Conservation (phyloP, 106 monocot genomes). For the Apostasia ramifera region DNA sequence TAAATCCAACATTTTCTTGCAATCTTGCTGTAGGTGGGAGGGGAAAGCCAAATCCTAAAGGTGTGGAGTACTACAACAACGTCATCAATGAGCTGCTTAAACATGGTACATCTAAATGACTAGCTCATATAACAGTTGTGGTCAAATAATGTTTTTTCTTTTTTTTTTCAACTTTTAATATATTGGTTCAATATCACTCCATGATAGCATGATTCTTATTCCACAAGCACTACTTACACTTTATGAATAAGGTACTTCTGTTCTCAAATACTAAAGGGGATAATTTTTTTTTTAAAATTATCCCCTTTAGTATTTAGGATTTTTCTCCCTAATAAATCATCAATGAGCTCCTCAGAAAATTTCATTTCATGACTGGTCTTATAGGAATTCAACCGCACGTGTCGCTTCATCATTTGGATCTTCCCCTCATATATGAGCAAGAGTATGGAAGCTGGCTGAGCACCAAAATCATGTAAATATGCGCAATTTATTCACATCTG, state of each 20-base stretch:
- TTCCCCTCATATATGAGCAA: conserved; percentile 58
- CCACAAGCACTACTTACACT: too few species aligned
- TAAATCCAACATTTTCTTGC: too few species aligned
- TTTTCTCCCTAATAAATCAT: too few species aligned
- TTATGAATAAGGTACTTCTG: too few species aligned
- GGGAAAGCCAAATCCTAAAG: conserved; percentile 39
- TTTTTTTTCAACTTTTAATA: too few species aligned
- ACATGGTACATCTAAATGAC: conserved; percentile 11
- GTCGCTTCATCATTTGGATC: conserved; percentile 54
- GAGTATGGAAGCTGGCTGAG: conserved; percentile 62
- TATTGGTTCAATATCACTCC: too few species aligned
- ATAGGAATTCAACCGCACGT: conserved; percentile 59
- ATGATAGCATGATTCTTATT: too few species aligned
- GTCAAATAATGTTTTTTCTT: background rate
- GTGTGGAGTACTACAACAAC: conserved; percentile 38
- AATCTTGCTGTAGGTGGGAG: conserved; percentile 26
- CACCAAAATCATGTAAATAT: conserved; percentile 45
- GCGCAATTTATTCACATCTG: background rate
- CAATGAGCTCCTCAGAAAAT: background rate
- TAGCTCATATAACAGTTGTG: too few species aligned
- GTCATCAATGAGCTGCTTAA: conserved; percentile 37
- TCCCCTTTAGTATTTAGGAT: too few species aligned
- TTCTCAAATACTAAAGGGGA: too few species aligned
- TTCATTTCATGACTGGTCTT: background rate
- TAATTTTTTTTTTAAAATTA: too few species aligned